Conservation (phyloP, 305 asterid genomes). For the Fraxinus paxiana region DNA sequence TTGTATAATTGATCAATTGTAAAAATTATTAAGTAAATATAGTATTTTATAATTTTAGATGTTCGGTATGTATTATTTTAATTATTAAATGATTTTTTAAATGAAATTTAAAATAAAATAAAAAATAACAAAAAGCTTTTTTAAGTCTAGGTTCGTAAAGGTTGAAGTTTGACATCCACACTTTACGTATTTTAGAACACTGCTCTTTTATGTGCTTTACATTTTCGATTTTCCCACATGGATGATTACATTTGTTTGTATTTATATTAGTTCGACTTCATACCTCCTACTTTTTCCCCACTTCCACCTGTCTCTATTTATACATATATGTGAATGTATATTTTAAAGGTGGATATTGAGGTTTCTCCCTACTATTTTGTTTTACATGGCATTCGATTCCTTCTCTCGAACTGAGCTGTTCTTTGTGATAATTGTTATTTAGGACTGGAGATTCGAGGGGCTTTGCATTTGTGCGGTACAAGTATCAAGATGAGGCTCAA, state of each 20-base stretch:
- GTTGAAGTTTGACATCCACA: too few species aligned
- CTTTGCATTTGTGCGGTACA: conserved; percentile 89
- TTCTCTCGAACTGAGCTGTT: not conserved
- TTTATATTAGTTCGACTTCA: not conserved
- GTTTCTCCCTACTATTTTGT: not conserved
- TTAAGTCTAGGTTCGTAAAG: too few species aligned
- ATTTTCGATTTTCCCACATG: too few species aligned
- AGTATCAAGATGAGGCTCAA: conserved; percentile 87
- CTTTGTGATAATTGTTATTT: not conserved
- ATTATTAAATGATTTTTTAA: too few species aligned
- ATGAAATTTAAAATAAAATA: too few species aligned
- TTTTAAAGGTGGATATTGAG: not conserved
- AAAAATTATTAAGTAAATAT: too few species aligned
- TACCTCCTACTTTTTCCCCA: not conserved
- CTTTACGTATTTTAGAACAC: too few species aligned
- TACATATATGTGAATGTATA: not conserved
- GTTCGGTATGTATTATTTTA: too few species aligned
- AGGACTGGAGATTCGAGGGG: conserved; percentile 98
- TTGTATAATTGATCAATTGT: too few species aligned
- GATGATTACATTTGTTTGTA: not conserved
- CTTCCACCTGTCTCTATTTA: not conserved
- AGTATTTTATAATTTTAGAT: too few species aligned
- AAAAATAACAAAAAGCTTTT: too few species aligned
- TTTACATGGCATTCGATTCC: conserved; percentile 18
- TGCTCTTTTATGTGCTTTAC: not conserved